phyloP scores from a whole-genome alignment of 805 yeast genomes.

The Wickerhamomyces bisporus region DNA sequence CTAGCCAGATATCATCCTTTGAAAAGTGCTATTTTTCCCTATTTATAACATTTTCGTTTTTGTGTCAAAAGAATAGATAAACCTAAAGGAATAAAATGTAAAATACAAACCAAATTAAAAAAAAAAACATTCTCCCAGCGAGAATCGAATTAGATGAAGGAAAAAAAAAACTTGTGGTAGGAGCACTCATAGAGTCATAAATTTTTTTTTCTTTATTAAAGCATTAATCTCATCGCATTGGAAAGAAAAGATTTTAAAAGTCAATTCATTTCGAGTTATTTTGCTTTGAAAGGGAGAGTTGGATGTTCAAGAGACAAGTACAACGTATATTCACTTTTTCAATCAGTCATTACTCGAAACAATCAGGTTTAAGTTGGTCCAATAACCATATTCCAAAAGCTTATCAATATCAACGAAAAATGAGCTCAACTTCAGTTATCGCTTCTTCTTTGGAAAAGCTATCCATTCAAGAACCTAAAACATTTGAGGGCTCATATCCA shows the following conservation, averaged over 20 bases:
- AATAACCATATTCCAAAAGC: not conserved
- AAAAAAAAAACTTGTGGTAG: not conserved
- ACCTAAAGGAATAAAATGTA: not conserved
- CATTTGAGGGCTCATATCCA: slow-evolving; percentile 61
- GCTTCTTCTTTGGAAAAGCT: slow-evolving; percentile 28
- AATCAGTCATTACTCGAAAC: not conserved
- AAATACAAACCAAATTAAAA: too few species aligned
- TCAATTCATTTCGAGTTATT: too few species aligned
- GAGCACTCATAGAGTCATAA: not conserved
- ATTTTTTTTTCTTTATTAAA: not conserved
- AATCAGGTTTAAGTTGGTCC: not conserved
- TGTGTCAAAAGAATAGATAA: not conserved
- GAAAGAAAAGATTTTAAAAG: too few species aligned
- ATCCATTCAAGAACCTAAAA: slow-evolving; percentile 37
- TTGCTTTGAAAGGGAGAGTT: not conserved
- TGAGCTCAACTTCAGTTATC: slow-evolving; percentile 25
- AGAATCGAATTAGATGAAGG: too few species aligned
- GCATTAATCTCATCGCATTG: too few species aligned
- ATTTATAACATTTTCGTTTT: not conserved
- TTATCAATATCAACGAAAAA: slow-evolving; percentile 2
- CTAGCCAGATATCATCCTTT: too few species aligned
- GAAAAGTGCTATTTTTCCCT: too few species aligned
- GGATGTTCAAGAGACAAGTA: slow-evolving; percentile 1
- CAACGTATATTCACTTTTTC: not conserved
- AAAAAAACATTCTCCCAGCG: too few species aligned